Percentiles rank a stretch among this genome's conserved stretches.
Evolutionary conservation across 2,329 filamentous ascomycete genomes (phyloP).

Genomic region (Xylaria sp.): DNA sequence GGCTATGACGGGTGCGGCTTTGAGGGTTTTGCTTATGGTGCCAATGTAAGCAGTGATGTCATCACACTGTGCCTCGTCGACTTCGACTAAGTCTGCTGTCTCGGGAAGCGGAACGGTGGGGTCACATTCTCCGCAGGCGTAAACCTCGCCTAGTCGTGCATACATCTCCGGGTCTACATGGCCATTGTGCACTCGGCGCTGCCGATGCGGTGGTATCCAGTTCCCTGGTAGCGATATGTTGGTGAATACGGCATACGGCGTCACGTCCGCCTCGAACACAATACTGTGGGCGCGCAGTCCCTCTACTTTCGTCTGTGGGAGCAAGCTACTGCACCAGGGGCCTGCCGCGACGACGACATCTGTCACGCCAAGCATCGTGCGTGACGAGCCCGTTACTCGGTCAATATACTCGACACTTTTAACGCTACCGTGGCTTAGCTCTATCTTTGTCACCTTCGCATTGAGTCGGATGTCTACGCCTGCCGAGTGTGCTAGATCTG

Average conservation of each 20-base stretch:
- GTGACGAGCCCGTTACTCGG: conserved; percentile 53
- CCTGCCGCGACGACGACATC: conserved; percentile 68
- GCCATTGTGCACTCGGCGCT: conserved; percentile 64
- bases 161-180: conserved; percentile 92
- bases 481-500: conserved; percentile 75
- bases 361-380: conserved; percentile 58
- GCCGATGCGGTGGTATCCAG: conserved; percentile 67
- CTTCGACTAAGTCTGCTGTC: conserved; percentile 78
- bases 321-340: conserved; percentile 70
- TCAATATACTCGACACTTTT: conserved; percentile 71
- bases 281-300: conserved; percentile 73
- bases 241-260: conserved; percentile 85
- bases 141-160: conserved; percentile 88
- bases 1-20: conserved; percentile 74
- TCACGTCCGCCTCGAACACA: conserved; percentile 72
- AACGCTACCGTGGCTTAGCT: conserved; percentile 63
- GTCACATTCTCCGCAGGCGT: conserved; percentile 93
- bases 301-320: conserved; percentile 68
- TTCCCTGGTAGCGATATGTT: conserved; percentile 78
- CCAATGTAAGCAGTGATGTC: conserved; percentile 85
- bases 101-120: conserved; percentile 77
- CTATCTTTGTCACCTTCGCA: conserved; percentile 73
- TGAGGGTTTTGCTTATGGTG: conserved; percentile 72
- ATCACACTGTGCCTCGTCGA: conserved; percentile 81
- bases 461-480: conserved; percentile 76